Conservation (phyloP, 2,329 filamentous ascomycete genomes). For the Fusarium xylarioides region DNA sequence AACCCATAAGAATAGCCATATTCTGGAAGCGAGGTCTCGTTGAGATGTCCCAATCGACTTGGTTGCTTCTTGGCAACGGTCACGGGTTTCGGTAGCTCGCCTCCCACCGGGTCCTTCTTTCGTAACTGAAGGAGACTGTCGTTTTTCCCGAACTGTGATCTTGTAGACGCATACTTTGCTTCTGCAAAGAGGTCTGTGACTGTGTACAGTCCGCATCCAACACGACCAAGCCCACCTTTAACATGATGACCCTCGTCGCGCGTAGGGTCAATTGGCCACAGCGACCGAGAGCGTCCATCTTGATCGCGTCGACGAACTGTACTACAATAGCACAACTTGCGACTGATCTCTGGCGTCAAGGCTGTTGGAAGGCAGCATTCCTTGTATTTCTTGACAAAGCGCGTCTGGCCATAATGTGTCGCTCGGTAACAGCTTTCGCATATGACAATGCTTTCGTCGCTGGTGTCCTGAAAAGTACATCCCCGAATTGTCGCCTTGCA, state of each 20-base stretch:
- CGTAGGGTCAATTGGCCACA: slow-evolving; percentile 31
- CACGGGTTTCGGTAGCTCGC: neutral
- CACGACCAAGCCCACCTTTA: slow-evolving; percentile 3
- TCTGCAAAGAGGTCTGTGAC: slow-evolving; percentile 33
- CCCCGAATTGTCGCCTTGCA: slow-evolving; percentile 35
- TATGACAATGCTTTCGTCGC: slow-evolving; percentile 20
- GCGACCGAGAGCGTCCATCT: slow-evolving; percentile 14
- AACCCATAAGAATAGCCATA: slow-evolving; percentile 32
- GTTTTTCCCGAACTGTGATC: neutral
- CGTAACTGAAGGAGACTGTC: slow-evolving; percentile 15
- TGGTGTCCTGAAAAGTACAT: slow-evolving; percentile 37
- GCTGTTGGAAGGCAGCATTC: slow-evolving; percentile 42
- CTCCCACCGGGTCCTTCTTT: neutral
- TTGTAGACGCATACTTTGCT: slow-evolving; percentile 36
- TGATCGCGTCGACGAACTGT: slow-evolving; percentile 28
- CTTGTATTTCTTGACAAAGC: slow-evolving; percentile 48
- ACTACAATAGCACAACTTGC: slow-evolving; percentile 42
- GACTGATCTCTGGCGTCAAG: slow-evolving; percentile 38
- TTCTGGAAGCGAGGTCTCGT: slow-evolving; percentile 17
- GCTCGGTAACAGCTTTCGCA: slow-evolving; percentile 49
- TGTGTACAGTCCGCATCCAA: slow-evolving; percentile 10
- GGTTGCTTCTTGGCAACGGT: neutral
- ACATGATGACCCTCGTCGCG: slow-evolving; percentile 12
- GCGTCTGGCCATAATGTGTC: slow-evolving; percentile 39
- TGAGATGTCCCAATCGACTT: slow-evolving; percentile 9